Conservation (phyloP, 1,139 yeast genomes). For the Taphrina wiesneri region DNA sequence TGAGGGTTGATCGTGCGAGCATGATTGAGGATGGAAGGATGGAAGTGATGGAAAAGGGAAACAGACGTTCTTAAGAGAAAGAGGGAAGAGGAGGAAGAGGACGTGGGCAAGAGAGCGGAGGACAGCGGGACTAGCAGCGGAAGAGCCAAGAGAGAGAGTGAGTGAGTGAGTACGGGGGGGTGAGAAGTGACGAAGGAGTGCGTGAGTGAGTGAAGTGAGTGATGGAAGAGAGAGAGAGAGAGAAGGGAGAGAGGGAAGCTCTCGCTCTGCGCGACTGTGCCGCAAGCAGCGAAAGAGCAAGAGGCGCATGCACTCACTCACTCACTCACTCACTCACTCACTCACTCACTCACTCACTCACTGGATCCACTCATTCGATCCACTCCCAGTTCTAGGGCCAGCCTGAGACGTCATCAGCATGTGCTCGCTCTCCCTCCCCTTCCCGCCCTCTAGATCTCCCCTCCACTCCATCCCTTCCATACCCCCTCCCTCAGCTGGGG, state of each 20-base stretch:
- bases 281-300: too few species aligned
- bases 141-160: not conserved
- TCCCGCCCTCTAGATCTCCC: not conserved
- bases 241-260: not conserved
- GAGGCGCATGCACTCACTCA: not conserved
- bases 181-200: not conserved
- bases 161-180: not conserved
- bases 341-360: not conserved
- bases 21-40: not conserved
- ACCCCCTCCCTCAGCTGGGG: too few species aligned
- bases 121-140: not conserved
- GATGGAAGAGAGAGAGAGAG: not conserved
- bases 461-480: not conserved
- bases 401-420: not conserved
- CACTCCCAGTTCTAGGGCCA: too few species aligned
- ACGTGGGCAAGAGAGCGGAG: not conserved
- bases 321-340: not conserved
- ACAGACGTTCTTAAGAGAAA: not conserved
- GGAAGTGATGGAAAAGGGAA: not conserved
- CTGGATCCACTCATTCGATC: too few species aligned
- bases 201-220: not conserved
- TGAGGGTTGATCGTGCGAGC: slow-evolving; percentile 22
- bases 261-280: too few species aligned
- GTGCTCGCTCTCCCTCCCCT: not conserved
- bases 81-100: not conserved